These are phyloP conservation scores for Trichoderma gracile DNA, from an alignment of 2,329 filamentous ascomycete species.

Conservation along the genomic window DNA sequence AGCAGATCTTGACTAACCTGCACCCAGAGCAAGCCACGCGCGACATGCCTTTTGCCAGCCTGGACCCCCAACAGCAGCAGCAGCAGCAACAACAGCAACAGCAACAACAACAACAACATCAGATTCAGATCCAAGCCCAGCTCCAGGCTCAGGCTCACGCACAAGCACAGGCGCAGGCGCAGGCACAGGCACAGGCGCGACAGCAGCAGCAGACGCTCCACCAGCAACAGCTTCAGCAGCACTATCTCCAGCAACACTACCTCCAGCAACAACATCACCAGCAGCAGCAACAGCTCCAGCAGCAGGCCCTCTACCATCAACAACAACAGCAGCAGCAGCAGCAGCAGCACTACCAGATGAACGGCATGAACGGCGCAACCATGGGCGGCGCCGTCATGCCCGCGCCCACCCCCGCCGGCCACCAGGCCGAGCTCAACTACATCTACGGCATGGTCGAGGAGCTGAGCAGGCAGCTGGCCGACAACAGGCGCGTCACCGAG, in stretches of 20 bases:
- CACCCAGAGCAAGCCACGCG: conserved; percentile 23
- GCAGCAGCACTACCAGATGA: conserved; percentile 41
- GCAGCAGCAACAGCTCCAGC: conserved; percentile 28
- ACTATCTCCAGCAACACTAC: conserved; percentile 28
- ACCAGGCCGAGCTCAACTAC: conserved; percentile 68
- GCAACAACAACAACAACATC: not conserved
- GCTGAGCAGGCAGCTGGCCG: conserved; percentile 62
- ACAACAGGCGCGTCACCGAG: conserved; percentile 62
- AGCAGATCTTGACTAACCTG: conserved; percentile 22
- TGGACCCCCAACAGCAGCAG: conserved; percentile 33
- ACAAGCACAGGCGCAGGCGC: conserved; percentile 6
- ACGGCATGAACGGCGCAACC: conserved; percentile 52
- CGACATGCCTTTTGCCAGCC: conserved; percentile 40
- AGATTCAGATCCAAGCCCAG: not conserved
- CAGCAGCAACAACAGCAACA: conserved; percentile 30
- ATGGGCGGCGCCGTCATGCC: conserved; percentile 50
- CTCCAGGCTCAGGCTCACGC: not conserved
- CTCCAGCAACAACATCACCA: conserved; percentile 26
- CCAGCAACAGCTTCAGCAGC: conserved; percentile 26
- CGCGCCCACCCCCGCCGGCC: conserved; percentile 64
- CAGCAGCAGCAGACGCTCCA: conserved; percentile 9
- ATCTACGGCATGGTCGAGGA: conserved; percentile 69
- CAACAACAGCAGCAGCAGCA: conserved; percentile 28
- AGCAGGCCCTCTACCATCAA: conserved; percentile 28
- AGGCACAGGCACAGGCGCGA: conserved; percentile 12